phyloP scores from a whole-genome alignment of 306 rosid species.

The Chamaecrista fasciculata region DNA sequence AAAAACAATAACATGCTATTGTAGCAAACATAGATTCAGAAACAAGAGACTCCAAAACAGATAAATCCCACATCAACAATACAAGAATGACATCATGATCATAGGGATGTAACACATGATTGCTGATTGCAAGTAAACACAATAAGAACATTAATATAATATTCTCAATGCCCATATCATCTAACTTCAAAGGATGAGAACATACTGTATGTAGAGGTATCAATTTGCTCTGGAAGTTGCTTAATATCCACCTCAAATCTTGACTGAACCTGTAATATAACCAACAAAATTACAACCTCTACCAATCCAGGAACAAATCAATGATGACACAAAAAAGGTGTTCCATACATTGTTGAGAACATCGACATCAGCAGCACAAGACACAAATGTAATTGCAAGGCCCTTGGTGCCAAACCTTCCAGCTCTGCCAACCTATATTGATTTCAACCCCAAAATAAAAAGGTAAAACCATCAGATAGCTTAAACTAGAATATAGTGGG shows the following conservation, averaged over 20 bases:
- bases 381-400: slow-evolving; percentile 74
- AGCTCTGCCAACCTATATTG: slow-evolving; percentile 66
- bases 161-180: not conserved
- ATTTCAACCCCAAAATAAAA: not conserved
- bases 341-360: slow-evolving; percentile 68
- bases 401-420: slow-evolving; percentile 87
- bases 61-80: not conserved
- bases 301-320: not conserved
- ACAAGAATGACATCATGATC: not conserved
- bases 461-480: not conserved
- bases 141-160: not conserved
- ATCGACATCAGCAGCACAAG: slow-evolving; percentile 67
- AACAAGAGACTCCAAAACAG: not conserved
- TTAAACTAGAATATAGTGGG: not conserved
- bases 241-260: slow-evolving; percentile 98
- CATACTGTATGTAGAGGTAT: slow-evolving; percentile 94
- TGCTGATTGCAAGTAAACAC: not conserved
- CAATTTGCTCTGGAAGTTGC: slow-evolving; percentile 98
- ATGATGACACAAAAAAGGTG: not conserved
- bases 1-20: not conserved
- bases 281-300: slow-evolving; percentile 12
- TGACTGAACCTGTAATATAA: slow-evolving; percentile 73
- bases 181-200: slow-evolving; percentile 8
- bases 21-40: not conserved
- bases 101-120: not conserved